Percentiles rank a stretch among this genome's conserved stretches.
phyloP scores from a whole-genome alignment of 139 green algal species.

The Chlorella sp. region DNA sequence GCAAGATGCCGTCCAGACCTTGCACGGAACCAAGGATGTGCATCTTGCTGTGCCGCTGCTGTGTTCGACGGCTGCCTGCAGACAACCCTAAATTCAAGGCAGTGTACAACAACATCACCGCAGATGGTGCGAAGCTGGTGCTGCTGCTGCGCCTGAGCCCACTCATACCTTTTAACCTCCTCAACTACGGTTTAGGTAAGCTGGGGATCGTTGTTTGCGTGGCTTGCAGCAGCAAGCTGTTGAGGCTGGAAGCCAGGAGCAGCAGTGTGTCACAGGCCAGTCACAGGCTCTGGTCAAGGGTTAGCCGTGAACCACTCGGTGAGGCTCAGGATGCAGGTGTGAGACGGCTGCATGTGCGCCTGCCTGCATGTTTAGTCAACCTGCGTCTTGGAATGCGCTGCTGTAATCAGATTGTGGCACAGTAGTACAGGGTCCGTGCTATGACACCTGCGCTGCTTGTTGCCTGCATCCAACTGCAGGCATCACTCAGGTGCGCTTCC shows the following conservation, averaged over 20 bases:
- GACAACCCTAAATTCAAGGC: constrained; percentile 1
- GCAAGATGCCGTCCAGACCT: no score
- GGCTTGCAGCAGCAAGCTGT: not conserved
- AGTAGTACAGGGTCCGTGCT: not conserved
- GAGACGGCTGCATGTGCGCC: no score
- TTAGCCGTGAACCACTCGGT: no score
- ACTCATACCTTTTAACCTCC: constrained; percentile 64
- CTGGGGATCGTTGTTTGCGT: not conserved
- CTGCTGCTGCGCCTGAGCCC: constrained; percentile 68
- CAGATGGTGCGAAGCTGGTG: constrained; percentile 51
- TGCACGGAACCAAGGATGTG: no score
- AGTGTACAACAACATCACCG: constrained; percentile 3
- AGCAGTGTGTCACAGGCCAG: no score
- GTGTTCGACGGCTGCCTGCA: not conserved
- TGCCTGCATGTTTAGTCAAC: no score
- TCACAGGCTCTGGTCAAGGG: no score
- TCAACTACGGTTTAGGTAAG: constrained; percentile 65
- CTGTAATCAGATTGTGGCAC: not conserved
- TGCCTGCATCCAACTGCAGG: constrained; percentile 12
- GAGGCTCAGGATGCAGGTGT: no score
- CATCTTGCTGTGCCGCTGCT: not conserved
- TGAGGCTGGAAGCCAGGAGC: no score
- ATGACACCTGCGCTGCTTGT: not conserved
- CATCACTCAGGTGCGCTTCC: constrained; percentile 48
- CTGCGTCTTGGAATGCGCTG: no score